A percentile compares a stretch with the other conserved stretches of the same genome.
phyloP scores from a whole-genome alignment of 306 rosid species.

The Cucurbita ficifolia region DNA sequence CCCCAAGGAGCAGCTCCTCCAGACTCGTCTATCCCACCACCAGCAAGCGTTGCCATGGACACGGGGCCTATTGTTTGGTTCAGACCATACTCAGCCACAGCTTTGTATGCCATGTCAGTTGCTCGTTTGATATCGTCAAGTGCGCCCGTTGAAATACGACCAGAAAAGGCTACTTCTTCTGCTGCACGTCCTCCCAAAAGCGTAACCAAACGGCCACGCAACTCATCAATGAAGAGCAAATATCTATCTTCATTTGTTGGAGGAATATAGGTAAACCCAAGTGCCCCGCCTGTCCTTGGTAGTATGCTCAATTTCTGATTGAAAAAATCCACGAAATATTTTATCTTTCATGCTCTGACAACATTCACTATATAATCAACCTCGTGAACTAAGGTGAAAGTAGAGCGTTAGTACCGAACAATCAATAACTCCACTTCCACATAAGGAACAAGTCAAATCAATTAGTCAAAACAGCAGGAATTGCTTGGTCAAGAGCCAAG shows the following conservation, averaged over 20 bases:
- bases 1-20: slow-evolving; percentile 73
- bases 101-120: slow-evolving; percentile 98
- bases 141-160: slow-evolving; percentile 95
- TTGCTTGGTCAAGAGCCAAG: not conserved
- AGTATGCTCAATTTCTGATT: slow-evolving; percentile 89
- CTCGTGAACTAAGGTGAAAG: not conserved
- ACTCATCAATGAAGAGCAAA: slow-evolving; percentile 90
- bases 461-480: not conserved
- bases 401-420: not conserved
- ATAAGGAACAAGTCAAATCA: not conserved
- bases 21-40: slow-evolving; percentile 85
- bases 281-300: slow-evolving; percentile 94
- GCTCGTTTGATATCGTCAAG: slow-evolving; percentile 95
- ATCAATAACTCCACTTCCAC: not conserved
- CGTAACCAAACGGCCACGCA: slow-evolving; percentile 88
- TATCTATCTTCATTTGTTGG: slow-evolving; percentile 91
- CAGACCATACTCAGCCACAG: slow-evolving; percentile 96
- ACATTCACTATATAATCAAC: not conserved
- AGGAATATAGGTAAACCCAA: slow-evolving; percentile 89
- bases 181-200: slow-evolving; percentile 99
- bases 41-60: slow-evolving; percentile 65
- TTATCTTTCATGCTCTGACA: not conserved
- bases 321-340: slow-evolving; percentile 5
- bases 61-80: slow-evolving; percentile 82
- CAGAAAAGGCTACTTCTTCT: slow-evolving; percentile 85